A percentile compares a stretch with the other conserved stretches of the same genome.
phyloP scores from a whole-genome alignment of 1,139 yeast species.

The Zhuliangozyma blackwelliae region DNA sequence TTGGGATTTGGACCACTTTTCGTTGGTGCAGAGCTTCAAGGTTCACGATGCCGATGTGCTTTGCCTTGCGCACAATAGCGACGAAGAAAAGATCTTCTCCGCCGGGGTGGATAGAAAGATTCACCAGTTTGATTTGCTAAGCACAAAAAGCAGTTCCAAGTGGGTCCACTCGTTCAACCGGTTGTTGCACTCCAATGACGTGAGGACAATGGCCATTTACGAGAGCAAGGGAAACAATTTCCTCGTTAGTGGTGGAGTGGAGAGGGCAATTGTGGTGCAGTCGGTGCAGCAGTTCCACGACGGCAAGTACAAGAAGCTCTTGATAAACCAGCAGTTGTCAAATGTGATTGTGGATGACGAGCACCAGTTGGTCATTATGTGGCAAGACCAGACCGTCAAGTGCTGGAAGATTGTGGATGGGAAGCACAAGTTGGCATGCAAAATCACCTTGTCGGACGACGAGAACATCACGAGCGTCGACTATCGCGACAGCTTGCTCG shows the following conservation, averaged over 20 bases:
- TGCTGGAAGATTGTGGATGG: slow-evolving; percentile 61
- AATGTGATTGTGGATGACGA: slow-evolving; percentile 49
- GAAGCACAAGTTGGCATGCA: slow-evolving; percentile 53
- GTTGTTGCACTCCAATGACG: slow-evolving; percentile 83
- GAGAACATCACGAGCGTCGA: slow-evolving; percentile 74
- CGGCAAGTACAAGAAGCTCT: slow-evolving; percentile 69
- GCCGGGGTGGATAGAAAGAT: slow-evolving; percentile 96
- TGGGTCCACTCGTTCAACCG: slow-evolving; percentile 85
- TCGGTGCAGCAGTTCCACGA: slow-evolving; percentile 66
- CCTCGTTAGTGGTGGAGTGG: slow-evolving; percentile 87
- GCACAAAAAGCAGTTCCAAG: slow-evolving; percentile 38
- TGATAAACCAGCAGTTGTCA: slow-evolving; percentile 59
- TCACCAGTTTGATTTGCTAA: slow-evolving; percentile 54
- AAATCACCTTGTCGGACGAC: slow-evolving; percentile 66
- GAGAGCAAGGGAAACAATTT: slow-evolving; percentile 68
- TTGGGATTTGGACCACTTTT: slow-evolving; percentile 80
- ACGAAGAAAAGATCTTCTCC: slow-evolving; percentile 67
- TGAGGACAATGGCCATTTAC: slow-evolving; percentile 70
- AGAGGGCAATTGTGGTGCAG: slow-evolving; percentile 70
- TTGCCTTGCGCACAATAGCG: slow-evolving; percentile 59
- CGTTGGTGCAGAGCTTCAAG: slow-evolving; percentile 75
- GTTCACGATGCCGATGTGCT: slow-evolving; percentile 92
- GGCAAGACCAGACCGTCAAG: slow-evolving; percentile 81
- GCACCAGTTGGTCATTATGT: slow-evolving; percentile 57
- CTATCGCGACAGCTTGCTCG: slow-evolving; percentile 59